These are phyloP conservation scores for Sclerotiophoma versabilis DNA, from an alignment of 2,329 filamentous ascomycete genomes.

Conservation along the genomic window DNA sequence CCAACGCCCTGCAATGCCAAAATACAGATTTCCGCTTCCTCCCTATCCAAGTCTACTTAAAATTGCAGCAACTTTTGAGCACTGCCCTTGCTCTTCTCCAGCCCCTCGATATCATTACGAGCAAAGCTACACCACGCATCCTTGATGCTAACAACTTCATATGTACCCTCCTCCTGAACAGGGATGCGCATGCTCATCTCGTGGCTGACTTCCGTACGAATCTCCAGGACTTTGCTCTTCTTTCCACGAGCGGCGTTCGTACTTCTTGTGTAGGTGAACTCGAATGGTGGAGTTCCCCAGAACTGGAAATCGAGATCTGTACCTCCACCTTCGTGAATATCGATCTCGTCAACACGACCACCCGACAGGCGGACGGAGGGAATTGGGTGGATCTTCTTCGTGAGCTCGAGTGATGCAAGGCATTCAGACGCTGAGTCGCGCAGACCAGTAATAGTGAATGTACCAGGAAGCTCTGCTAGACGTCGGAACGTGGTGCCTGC, in stretches of 20 bases:
- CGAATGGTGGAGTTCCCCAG: constrained; percentile 92
- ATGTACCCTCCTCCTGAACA: constrained; percentile 92
- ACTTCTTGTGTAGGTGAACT: constrained; percentile 95
- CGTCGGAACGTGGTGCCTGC: constrained; percentile 86
- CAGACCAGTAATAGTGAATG: constrained; percentile 85
- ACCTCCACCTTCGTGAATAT: constrained; percentile 96
- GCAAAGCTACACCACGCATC: constrained; percentile 91
- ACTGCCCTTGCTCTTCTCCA: constrained; percentile 43
- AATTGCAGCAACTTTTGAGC: constrained; percentile 52
- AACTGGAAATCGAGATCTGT: constrained; percentile 95
- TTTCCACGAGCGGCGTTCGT: constrained; percentile 73
- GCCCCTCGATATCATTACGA: constrained; percentile 63
- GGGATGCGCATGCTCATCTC: constrained; percentile 82
- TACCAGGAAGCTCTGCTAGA: constrained; percentile 88
- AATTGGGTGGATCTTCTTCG: constrained; percentile 87
- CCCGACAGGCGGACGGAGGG: constrained; percentile 90
- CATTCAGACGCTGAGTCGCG: constrained; percentile 90
- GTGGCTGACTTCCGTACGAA: constrained; percentile 83
- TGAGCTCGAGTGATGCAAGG: constrained; percentile 77
- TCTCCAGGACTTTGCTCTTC: constrained; percentile 80
- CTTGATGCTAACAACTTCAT: constrained; percentile 96
- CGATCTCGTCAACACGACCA: constrained; percentile 79
- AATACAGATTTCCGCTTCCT: constrained; percentile 5
- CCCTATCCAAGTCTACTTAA: constrained; percentile 14
- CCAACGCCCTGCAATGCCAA: constrained; percentile 26